phyloP scores from a whole-genome alignment of 306 rosid genomes.

The Mimosa bimucronata region DNA sequence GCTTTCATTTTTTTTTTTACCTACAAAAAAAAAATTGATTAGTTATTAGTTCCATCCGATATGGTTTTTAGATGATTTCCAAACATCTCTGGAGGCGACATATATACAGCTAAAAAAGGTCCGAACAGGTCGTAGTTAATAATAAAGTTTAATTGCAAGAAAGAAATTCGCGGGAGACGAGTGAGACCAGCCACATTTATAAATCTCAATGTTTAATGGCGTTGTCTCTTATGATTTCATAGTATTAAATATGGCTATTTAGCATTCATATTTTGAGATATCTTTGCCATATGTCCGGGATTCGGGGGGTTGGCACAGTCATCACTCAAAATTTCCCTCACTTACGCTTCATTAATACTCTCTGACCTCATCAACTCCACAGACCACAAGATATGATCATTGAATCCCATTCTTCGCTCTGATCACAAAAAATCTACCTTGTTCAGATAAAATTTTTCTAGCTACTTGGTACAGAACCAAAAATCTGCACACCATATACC shows the following conservation, averaged over 20 bases:
- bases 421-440: neutral
- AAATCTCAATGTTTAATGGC: neutral
- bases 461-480: neutral
- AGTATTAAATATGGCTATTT: neutral
- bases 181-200: neutral
- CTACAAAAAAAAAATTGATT: neutral
- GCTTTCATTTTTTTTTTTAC: neutral
- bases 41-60: too few relatives aligned
- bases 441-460: neutral
- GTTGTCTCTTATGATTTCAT: neutral
- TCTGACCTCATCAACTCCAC: neutral
- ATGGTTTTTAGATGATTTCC: neutral
- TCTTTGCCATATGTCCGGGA: neutral
- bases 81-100: neutral
- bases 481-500: neutral
- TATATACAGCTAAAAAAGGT: neutral
- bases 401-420: neutral
- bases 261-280: neutral
- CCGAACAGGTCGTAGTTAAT: neutral
- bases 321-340: conserved; percentile 8
- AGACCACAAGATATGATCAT: neutral
- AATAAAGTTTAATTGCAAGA: neutral
- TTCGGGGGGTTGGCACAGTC: neutral
- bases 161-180: neutral
- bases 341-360: conserved; percentile 39